phyloP scores from a whole-genome alignment of 2,329 filamentous ascomycete genomes.

The Colletotrichum nymphaeae region DNA sequence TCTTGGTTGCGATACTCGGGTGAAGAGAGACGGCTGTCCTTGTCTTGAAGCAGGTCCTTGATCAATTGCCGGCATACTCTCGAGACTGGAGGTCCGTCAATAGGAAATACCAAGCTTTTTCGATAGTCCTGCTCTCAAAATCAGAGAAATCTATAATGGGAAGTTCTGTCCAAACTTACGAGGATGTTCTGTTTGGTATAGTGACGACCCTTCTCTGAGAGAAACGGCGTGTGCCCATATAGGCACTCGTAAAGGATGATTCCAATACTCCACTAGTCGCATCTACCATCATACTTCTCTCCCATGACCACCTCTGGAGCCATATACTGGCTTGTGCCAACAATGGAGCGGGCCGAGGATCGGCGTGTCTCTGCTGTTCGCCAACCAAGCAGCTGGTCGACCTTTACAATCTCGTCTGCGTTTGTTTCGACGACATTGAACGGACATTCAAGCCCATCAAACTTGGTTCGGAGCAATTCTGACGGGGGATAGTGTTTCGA shows the following conservation, averaged over 20 bases:
- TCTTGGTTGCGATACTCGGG: conserved; percentile 32
- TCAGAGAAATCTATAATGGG: not conserved
- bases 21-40: conserved; percentile 81
- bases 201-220: conserved; percentile 80
- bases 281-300: conserved; percentile 87
- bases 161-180: conserved; percentile 56
- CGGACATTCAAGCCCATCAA: not conserved
- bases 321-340: conserved; percentile 98
- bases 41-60: conserved; percentile 76
- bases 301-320: conserved; percentile 91
- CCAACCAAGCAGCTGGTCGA: conserved; percentile 72
- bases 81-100: conserved; percentile 70
- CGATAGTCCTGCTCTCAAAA: conserved; percentile 69
- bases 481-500: conserved; percentile 35
- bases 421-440: conserved; percentile 41
- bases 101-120: conserved; percentile 77
- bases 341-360: conserved; percentile 83
- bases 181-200: conserved; percentile 89
- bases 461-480: conserved; percentile 43
- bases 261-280: conserved; percentile 97
- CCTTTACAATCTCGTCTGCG: conserved; percentile 39
- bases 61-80: conserved; percentile 83
- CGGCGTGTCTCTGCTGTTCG: conserved; percentile 77
- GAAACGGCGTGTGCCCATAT: conserved; percentile 91
- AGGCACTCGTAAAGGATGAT: conserved; percentile 95